Evolutionary conservation across 176 grass and related monocot species (phyloP).

Genomic region (Oryza glaberrima): DNA sequence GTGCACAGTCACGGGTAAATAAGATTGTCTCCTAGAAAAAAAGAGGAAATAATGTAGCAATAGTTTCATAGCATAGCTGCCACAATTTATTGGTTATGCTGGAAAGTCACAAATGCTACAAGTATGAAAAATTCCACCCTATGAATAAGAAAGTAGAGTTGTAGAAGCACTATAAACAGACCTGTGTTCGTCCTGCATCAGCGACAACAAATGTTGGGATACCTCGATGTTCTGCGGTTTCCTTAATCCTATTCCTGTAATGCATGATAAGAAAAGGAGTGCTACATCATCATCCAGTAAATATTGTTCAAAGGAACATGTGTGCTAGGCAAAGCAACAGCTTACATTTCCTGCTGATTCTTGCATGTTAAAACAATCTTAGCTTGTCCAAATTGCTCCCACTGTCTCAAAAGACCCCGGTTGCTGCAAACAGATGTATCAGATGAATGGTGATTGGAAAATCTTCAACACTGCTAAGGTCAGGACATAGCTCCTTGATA

Average conservation of each 20-base stretch:
- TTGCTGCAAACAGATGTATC: slow-evolving; percentile 56
- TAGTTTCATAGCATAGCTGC: slow-evolving; percentile 18
- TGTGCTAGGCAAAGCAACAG: not conserved
- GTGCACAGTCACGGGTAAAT: not conserved
- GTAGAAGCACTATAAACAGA: slow-evolving; percentile 31
- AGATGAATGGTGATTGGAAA: slow-evolving; percentile 5
- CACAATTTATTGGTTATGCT: not conserved
- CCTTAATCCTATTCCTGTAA: slow-evolving; percentile 86
- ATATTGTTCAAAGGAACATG: slow-evolving; percentile 11
- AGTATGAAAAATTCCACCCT: not conserved
- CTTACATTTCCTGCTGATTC: slow-evolving; percentile 97
- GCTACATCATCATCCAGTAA: slow-evolving; percentile 4
- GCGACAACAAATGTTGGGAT: slow-evolving; percentile 89
- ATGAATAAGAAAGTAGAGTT: not conserved
- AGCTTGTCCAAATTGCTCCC: slow-evolving; percentile 94
- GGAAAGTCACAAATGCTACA: not conserved
- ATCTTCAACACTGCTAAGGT: not conserved
- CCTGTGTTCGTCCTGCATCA: slow-evolving; percentile 95
- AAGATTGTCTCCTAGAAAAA: not conserved
- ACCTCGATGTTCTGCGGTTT: slow-evolving; percentile 70
- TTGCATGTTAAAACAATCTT: slow-evolving; percentile 97
- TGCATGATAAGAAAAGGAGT: not conserved
- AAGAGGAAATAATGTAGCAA: not conserved
- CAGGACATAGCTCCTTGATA: not conserved
- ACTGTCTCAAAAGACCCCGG: slow-evolving; percentile 75